Conservation (phyloP, 495 filamentous ascomycete species). For the Aspergillus bertholletiae region DNA sequence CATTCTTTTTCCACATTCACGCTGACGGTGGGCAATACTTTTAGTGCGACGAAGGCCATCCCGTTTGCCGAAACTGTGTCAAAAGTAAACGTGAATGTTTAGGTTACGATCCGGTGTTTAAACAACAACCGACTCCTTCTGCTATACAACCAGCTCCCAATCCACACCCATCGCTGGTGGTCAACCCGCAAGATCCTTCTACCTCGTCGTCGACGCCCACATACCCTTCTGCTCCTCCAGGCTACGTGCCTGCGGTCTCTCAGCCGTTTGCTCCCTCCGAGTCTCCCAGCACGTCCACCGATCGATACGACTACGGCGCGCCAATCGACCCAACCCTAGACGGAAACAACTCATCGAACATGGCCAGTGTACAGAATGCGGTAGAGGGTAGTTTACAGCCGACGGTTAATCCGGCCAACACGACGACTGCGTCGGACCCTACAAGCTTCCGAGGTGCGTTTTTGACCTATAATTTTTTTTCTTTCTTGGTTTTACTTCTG, state of each 20-base stretch:
- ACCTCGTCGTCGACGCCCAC: constrained; percentile 21
- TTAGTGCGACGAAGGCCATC: constrained; percentile 96
- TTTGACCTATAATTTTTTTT: not conserved
- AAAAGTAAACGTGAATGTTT: constrained; percentile 97
- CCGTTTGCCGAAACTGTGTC: constrained; percentile 92
- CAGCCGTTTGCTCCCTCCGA: constrained; percentile 57
- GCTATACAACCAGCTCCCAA: constrained; percentile 74
- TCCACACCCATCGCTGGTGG: constrained; percentile 44
- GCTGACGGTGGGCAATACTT: constrained; percentile 6
- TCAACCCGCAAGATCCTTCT: constrained; percentile 43
- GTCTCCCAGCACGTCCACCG: constrained; percentile 45
- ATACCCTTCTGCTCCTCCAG: constrained; percentile 51
- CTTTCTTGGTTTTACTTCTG: too few species aligned
- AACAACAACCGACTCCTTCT: constrained; percentile 72
- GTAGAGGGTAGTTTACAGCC: constrained; percentile 25
- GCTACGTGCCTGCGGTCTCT: constrained; percentile 55
- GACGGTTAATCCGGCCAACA: constrained; percentile 27
- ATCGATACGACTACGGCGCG: constrained; percentile 52
- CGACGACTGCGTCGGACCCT: constrained; percentile 26
- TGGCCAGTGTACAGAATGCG: constrained; percentile 36
- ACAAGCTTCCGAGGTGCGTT: constrained; percentile 37
- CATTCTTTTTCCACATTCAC: constrained; percentile 9
- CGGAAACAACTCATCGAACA: constrained; percentile 20
- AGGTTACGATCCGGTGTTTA: constrained; percentile 98
- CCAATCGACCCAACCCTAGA: constrained; percentile 77